Percentiles rank a stretch among this genome's conserved stretches.
These are phyloP conservation scores for Stentor coeruleus DNA, from an alignment of 73 alveolate genomes.

Conservation along the genomic window DNA sequence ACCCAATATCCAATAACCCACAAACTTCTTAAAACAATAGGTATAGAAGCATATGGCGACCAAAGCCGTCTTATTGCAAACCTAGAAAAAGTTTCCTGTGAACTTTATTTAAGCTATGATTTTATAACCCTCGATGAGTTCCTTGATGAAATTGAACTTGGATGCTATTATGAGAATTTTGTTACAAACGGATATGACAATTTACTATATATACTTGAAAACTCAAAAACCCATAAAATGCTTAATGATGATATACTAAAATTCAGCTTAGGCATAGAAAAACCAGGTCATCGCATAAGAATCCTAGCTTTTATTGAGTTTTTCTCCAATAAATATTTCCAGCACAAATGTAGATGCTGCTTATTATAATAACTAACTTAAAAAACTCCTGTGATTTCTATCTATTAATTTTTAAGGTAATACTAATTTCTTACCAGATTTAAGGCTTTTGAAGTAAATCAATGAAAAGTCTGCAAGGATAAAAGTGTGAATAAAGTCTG, in stretches of 20 bases:
- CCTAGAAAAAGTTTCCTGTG: not conserved
- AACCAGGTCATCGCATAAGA: not conserved
- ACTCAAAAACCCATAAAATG: not conserved
- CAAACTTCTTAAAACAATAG: not conserved
- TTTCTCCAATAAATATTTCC: no score
- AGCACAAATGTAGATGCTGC: no score
- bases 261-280: not conserved
- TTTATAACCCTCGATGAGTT: not conserved
- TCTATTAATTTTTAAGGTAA: no score
- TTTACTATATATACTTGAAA: no score
- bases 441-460: slow-evolving; percentile 32
- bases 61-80: not conserved
- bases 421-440: slow-evolving; percentile 36
- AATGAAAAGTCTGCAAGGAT: slow-evolving; percentile 42
- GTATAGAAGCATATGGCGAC: not conserved
- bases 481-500: slow-evolving; percentile 50
- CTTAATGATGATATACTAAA: not conserved
- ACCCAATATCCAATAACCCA: not conserved
- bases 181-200: not conserved
- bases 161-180: no score
- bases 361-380: no score
- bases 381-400: no score
- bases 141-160: not conserved
- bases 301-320: not conserved
- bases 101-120: no score